Evolutionary conservation across 495 filamentous ascomycete genomes (phyloP).

Genomic region (Aspergillus leporis): DNA sequence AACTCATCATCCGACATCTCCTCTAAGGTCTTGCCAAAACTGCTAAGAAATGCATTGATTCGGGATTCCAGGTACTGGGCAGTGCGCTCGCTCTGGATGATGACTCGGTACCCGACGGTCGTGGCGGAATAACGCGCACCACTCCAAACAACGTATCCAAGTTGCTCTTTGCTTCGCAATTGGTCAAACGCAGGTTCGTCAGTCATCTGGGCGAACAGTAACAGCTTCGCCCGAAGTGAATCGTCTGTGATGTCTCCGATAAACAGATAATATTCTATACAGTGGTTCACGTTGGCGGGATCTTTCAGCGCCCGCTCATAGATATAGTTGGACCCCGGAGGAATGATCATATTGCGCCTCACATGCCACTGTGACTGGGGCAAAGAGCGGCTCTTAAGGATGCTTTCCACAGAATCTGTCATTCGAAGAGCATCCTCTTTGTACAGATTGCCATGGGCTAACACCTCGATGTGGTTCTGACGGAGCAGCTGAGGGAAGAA

Average conservation of each 20-base stretch:
- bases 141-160: slow-evolving; percentile 94
- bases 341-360: slow-evolving; percentile 73
- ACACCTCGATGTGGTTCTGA: slow-evolving; percentile 83
- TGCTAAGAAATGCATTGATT: slow-evolving; percentile 78
- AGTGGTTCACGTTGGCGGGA: slow-evolving; percentile 92
- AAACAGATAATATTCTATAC: slow-evolving; percentile 88
- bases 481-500: slow-evolving; percentile 81
- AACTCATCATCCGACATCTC: slow-evolving; percentile 85
- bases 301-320: slow-evolving; percentile 81
- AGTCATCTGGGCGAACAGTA: slow-evolving; percentile 86
- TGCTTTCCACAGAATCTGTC: slow-evolving; percentile 77
- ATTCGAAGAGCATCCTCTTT: slow-evolving; percentile 91
- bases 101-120: slow-evolving; percentile 80
- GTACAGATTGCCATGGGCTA: slow-evolving; percentile 91
- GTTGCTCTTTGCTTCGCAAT: slow-evolving; percentile 93
- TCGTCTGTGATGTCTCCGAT: slow-evolving; percentile 73
- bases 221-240: slow-evolving; percentile 66
- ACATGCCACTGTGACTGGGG: slow-evolving; percentile 80
- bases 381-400: slow-evolving; percentile 72
- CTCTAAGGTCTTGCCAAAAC: slow-evolving; percentile 62
- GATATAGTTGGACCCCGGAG: slow-evolving; percentile 76
- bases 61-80: slow-evolving; percentile 80
- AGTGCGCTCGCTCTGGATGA: slow-evolving; percentile 91
- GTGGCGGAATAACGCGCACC: slow-evolving; percentile 67
- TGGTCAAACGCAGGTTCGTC: slow-evolving; percentile 94